phyloP scores from a whole-genome alignment of 345 rosid genomes.

The Arabidopsis arenosa region DNA sequence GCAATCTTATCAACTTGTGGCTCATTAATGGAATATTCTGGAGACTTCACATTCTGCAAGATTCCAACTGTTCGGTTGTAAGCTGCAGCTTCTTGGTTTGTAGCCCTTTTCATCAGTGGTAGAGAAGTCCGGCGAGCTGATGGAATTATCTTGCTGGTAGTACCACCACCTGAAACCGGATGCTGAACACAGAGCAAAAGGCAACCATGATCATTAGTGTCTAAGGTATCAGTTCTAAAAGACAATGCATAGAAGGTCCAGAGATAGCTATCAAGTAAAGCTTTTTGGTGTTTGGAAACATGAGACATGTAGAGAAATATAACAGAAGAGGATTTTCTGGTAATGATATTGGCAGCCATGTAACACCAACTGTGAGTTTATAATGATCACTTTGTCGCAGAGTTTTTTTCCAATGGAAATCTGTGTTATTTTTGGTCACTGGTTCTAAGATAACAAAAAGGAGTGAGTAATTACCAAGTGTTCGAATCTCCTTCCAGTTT shows the following conservation, averaged over 20 bases:
- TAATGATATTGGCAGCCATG: not conserved
- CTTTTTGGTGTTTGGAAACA: not conserved
- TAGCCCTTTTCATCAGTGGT: conserved; percentile 51
- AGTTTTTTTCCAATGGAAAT: not conserved
- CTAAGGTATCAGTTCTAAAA: not conserved
- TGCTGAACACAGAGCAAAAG: conserved; percentile 50
- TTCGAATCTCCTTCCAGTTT: conserved; percentile 53
- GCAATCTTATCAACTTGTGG: conserved; percentile 89
- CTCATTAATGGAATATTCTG: conserved; percentile 84
- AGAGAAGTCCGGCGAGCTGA: conserved; percentile 75
- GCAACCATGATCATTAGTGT: not conserved
- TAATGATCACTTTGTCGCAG: not conserved
- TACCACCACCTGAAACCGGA: conserved; percentile 48
- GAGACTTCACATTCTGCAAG: conserved; percentile 63
- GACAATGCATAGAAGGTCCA: not conserved
- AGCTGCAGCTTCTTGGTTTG: conserved; percentile 29
- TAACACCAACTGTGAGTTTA: not conserved
- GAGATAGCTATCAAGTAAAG: no score
- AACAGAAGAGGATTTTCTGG: not conserved
- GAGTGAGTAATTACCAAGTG: conserved; percentile 48
- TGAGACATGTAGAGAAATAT: conserved; percentile 3
- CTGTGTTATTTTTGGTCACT: not conserved
- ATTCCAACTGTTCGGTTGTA: conserved; percentile 49
- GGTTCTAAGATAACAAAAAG: not conserved
- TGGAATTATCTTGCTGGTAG: conserved; percentile 47